Conservation (phyloP, 148 eudicot genomes). For the Camellia sinensis region DNA sequence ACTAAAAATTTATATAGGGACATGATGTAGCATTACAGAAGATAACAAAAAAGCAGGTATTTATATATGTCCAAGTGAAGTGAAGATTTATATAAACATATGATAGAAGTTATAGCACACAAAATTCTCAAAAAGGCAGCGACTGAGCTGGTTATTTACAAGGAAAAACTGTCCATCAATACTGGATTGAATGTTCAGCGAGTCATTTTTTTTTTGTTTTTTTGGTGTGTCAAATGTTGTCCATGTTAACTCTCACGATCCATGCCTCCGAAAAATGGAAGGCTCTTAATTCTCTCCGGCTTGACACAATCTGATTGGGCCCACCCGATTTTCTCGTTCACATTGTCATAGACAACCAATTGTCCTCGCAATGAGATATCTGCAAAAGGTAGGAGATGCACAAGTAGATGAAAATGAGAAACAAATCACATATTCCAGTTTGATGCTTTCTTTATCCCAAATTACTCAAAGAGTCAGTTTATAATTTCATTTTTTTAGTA, state of each 20-base stretch:
- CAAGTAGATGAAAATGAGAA: neutral
- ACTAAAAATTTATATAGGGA: too few species aligned
- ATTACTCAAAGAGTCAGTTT: too few species aligned
- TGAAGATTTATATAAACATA: too few species aligned
- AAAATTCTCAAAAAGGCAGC: neutral
- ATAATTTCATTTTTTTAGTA: too few species aligned
- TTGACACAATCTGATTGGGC: constrained; percentile 42
- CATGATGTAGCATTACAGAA: too few species aligned
- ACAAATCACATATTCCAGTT: neutral
- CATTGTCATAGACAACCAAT: constrained; percentile 56
- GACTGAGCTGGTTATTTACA: constrained; percentile 2
- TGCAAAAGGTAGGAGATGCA: constrained; percentile 22
- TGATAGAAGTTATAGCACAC: neutral
- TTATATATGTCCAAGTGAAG: too few species aligned
- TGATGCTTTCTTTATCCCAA: too few species aligned
- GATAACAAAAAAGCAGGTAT: too few species aligned
- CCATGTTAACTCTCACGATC: constrained; percentile 21
- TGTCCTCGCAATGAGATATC: constrained; percentile 59
- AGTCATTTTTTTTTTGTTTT: too few species aligned
- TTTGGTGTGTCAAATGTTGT: neutral
- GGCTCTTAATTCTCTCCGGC: constrained; percentile 25
- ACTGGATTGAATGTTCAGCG: neutral
- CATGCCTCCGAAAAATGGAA: constrained; percentile 19
- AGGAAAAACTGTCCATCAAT: too few species aligned
- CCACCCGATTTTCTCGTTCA: constrained; percentile 55